Evolutionary conservation across 176 grass and related monocot species (phyloP).

Genomic region (Oryza australiensis): DNA sequence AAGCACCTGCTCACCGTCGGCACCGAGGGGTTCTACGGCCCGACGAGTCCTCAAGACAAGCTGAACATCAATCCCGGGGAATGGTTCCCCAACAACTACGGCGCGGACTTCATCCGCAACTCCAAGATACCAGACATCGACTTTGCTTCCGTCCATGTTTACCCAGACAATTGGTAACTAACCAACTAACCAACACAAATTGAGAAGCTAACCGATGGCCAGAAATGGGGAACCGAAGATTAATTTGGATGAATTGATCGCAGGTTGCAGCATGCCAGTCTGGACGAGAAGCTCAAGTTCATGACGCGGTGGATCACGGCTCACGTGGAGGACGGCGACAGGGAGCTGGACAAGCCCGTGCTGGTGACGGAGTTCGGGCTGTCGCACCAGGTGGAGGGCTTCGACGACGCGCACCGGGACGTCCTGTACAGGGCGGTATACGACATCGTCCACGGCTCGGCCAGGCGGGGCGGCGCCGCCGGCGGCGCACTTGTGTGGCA

Average conservation of each 20-base stretch:
- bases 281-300: constrained; percentile 74
- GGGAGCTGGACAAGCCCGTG: constrained; percentile 72
- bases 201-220: background rate
- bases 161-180: constrained; percentile 90
- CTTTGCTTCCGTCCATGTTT: constrained; percentile 90
- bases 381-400: constrained; percentile 55
- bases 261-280: constrained; percentile 56
- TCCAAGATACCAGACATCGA: constrained; percentile 66
- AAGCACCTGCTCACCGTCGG: constrained; percentile 83
- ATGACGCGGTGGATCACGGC: constrained; percentile 66
- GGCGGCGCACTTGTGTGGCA: constrained; percentile 85
- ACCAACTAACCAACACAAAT: background rate
- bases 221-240: background rate
- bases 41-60: constrained; percentile 49
- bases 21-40: constrained; percentile 92
- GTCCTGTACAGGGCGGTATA: constrained; percentile 70
- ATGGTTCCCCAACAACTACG: constrained; percentile 68
- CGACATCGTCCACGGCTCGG: constrained; percentile 66
- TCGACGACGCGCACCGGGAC: constrained; percentile 65
- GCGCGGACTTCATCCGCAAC: constrained; percentile 87
- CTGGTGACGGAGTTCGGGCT: constrained; percentile 89
- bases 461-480: constrained; percentile 51
- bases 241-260: background rate
- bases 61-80: constrained; percentile 65
- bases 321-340: constrained; percentile 85